Base-by-base conservation (phyloP, 441 rosid genomes). In the Isatis lusitanica region DNA sequence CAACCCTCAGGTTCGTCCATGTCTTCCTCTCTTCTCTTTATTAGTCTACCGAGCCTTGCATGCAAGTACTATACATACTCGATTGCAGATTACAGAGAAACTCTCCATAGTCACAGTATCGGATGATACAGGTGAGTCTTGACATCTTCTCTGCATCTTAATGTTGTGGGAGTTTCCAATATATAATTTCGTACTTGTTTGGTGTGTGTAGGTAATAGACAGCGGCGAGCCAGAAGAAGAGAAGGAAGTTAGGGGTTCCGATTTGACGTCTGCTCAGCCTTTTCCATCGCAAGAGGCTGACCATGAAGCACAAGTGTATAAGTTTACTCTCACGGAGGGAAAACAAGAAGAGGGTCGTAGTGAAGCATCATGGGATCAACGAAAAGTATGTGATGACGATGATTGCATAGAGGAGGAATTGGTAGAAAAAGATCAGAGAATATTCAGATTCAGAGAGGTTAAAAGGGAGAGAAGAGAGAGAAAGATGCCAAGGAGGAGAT, bases 361-460 rank as follows among this genome's bases (percentile, higher is more conserved):
- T 30, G 16, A 74, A 60, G 5, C 56, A 60, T 24, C 24, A 51
- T 51, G 33, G 18, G 55, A 40, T 4, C 44, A 51, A n/a, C 58
- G 44, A 39, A 15, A 28, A 58, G 17, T 13, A 40, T 50, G 5
- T 48, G 17, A 39, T 15, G 59, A 75, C 17, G 6, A 75, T 68
- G 50, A 53, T 36, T 52, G 5, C 59, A 63, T 61, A 26, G 74
- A 62, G 52, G 65, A 61, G 44, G 42, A 42, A 21, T 50, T 39
- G 30, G 18, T 40, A 30, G 46, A 62, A 3, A 59, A 42, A 61
- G 63, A 82, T 55, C 85, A 82, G 44, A 83, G 93, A 43, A 51
- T 83, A 28, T 88, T 91, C 81, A 90, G 85, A 84, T 90, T 94
- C 88, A 82, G 44, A 68, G 74, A 67, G 58, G 31, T 13, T 59